Evolutionary conservation across 2,329 filamentous ascomycete species (phyloP), one percentile per base, ranked within the genome.

Genomic region (Amauroascus niger): DNA sequence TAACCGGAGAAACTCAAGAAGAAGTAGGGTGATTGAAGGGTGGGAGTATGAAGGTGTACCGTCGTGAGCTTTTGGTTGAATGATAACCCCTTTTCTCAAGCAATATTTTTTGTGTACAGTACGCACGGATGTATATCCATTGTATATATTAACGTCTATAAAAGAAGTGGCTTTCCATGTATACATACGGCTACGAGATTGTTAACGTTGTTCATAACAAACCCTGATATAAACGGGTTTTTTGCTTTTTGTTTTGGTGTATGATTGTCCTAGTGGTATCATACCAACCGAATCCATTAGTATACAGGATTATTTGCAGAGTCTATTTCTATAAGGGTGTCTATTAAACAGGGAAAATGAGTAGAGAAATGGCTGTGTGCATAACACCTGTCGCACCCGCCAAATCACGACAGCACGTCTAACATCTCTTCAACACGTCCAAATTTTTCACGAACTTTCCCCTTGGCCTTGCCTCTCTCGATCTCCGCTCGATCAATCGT

Each of bases 401-500:
- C 14, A 22, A 3, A 28, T 55, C 26, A 49, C 14, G 35, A 49
- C 37, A 78, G 59, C 24, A 75, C 71, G 20, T 70, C 64, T 46
- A 84, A 61, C 81, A 84, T 84, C 56, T 82, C 79, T 43, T 71
- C 67, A 0, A 81, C 74, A 54, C 71, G 74, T 6, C 67, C 69
- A 61, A 82, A 77, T 66, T 84, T 84, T 68, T 91, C 87, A 59
- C 93, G 79, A 62, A 82, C 79, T 68, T 95, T 97, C 0, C 89
- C 90, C 50, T 72, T 76, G 45, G 66, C 66, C 56, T 74, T 69
- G 0, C 93, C 93, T 47, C 76, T 78, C 53, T 80, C 74, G 61
- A 75, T 81, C 70, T 98, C 93, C 2, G 77, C 83, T n/a, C 71
- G 69, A 68, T 98, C 89, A 58, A 98, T 96, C 58, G 73, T 82